These are phyloP conservation scores for Kokia cookei DNA, from an alignment of 441 rosid genomes.

Conservation along the genomic window DNA sequence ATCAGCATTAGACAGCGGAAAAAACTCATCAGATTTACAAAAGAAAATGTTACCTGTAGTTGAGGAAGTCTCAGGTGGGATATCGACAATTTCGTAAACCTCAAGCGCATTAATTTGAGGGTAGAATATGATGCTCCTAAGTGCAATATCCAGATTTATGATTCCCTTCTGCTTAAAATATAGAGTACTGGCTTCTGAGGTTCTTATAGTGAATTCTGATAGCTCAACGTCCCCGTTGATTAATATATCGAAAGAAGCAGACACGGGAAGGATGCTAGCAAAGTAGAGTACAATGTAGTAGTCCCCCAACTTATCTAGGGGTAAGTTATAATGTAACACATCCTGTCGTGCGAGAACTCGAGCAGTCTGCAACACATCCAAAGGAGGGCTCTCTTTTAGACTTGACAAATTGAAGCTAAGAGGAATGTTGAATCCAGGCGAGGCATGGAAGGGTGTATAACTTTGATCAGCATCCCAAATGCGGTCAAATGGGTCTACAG, in stretches of 20 bases:
- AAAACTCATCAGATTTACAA: neutral
- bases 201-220: conserved; percentile 46
- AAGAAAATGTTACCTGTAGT: conserved; percentile 56
- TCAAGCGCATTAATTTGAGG: conserved; percentile 79
- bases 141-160: conserved; percentile 52
- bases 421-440: conserved; percentile 33
- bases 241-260: conserved; percentile 59
- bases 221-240: conserved; percentile 51
- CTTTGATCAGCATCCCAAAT: conserved; percentile 80
- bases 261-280: conserved; percentile 69
- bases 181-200: conserved; percentile 46
- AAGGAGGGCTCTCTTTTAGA: conserved; percentile 59
- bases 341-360: conserved; percentile 58
- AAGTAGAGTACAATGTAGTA: conserved; percentile 76
- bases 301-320: conserved; percentile 43
- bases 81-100: conserved; percentile 57
- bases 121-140: conserved; percentile 43
- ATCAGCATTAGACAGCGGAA: neutral
- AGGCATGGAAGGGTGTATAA: conserved; percentile 56
- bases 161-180: conserved; percentile 39
- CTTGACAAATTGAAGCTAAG: conserved; percentile 31
- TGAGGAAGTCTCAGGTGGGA: conserved; percentile 72
- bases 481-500: conserved; percentile 76
- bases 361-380: conserved; percentile 67
- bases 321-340: conserved; percentile 53